phyloP scores from a whole-genome alignment of 495 filamentous ascomycete species.

The Elaphomyces granulatus region DNA sequence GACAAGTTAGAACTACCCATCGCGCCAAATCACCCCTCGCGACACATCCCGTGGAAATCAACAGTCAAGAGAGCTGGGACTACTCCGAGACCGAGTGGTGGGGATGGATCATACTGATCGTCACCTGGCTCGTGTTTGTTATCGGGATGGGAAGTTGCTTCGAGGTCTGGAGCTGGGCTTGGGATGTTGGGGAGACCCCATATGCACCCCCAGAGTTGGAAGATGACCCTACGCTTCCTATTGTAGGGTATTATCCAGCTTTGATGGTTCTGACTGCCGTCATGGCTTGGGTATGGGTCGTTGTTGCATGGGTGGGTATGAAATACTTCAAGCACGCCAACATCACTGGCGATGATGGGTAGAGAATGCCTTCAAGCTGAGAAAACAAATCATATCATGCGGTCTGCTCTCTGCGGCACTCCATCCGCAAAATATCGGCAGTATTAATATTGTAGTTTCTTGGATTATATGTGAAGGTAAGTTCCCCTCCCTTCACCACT shows the following conservation, averaged over 20 bases:
- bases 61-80: conserved; percentile 51
- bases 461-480: too few species aligned
- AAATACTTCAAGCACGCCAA: conserved; percentile 98
- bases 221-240: conserved; percentile 83
- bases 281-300: conserved; percentile 98
- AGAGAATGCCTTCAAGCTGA: too few species aligned
- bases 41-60: conserved; percentile 32
- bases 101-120: conserved; percentile 82
- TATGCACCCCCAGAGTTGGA: conserved; percentile 87
- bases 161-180: conserved; percentile 99
- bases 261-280: conserved; percentile 82
- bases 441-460: too few species aligned
- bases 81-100: conserved; percentile 91
- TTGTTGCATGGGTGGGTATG: conserved; percentile 95
- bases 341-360: conserved; percentile 47
- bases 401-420: too few species aligned
- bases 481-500: too few species aligned
- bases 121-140: conserved; percentile 91
- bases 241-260: conserved; percentile 93
- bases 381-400: too few species aligned
- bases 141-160: conserved; percentile 90
- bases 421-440: too few species aligned
- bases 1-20: conserved; percentile 21
- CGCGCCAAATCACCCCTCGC: conserved; percentile 48
- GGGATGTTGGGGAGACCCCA: conserved; percentile 95